Evolutionary conservation across 2,329 filamentous ascomycete genomes (phyloP).

Genomic region (Epichloe hybrida): DNA sequence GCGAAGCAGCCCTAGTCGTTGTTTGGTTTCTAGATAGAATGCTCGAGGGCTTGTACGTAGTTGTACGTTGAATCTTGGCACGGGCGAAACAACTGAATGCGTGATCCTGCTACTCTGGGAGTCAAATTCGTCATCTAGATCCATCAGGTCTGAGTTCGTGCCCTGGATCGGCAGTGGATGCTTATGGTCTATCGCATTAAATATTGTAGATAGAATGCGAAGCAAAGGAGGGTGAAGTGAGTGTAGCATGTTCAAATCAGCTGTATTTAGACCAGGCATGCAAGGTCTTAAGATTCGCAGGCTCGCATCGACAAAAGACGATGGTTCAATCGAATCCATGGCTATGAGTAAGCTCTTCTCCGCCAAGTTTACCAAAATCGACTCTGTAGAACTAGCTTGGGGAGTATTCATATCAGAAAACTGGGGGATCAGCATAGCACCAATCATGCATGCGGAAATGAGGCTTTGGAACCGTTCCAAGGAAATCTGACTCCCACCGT

Average conservation of each 20-base stretch:
- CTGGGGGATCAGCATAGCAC: slow-evolving; percentile 32
- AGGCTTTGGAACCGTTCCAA: slow-evolving; percentile 39
- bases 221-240: slow-evolving; percentile 28
- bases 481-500: slow-evolving; percentile 36
- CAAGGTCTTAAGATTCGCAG: slow-evolving; percentile 30
- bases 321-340: slow-evolving; percentile 30
- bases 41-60: slow-evolving; percentile 28
- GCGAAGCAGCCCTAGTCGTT: slow-evolving; percentile 32
- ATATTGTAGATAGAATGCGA: slow-evolving; percentile 28
- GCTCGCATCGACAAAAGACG: slow-evolving; percentile 31
- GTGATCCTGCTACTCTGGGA: slow-evolving; percentile 41
- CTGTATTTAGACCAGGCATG: slow-evolving; percentile 29
- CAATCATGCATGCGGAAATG: slow-evolving; percentile 32
- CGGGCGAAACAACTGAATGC: slow-evolving; percentile 20
- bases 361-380: slow-evolving; percentile 26
- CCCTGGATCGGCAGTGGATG: slow-evolving; percentile 13
- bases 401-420: slow-evolving; percentile 32
- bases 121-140: slow-evolving; percentile 52
- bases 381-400: slow-evolving; percentile 35
- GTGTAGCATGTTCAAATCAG: slow-evolving; percentile 24
- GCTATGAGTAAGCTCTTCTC: slow-evolving; percentile 28
- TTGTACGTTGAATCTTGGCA: slow-evolving; percentile 33
- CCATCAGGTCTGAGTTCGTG: slow-evolving; percentile 43
- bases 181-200: slow-evolving; percentile 11
- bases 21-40: slow-evolving; percentile 34